These are phyloP conservation scores for Pseudovirgaria hyperparasitica DNA, from an alignment of 2,329 filamentous ascomycete species.

Conservation along the genomic window DNA sequence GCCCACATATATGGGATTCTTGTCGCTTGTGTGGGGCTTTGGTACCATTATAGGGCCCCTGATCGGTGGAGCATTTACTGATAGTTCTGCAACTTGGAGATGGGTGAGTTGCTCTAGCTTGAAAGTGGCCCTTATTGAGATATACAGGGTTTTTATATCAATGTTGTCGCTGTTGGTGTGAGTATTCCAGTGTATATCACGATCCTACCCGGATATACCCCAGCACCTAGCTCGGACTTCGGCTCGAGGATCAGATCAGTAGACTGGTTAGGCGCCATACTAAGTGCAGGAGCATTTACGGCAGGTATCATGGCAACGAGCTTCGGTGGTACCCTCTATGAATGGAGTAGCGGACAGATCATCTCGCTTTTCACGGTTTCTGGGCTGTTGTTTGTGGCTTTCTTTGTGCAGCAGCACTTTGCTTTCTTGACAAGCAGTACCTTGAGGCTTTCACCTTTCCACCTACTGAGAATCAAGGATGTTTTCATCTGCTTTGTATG, in stretches of 20 bases:
- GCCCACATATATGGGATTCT: constrained; percentile 17
- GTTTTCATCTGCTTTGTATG: constrained; percentile 30
- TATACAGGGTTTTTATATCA: constrained; percentile 3
- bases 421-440: constrained; percentile 31
- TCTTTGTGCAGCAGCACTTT: constrained; percentile 33
- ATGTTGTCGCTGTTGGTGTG: constrained; percentile 1
- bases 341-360: constrained; percentile 31
- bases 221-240: constrained; percentile 1
- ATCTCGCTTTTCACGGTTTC: constrained; percentile 36
- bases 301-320: constrained; percentile 36
- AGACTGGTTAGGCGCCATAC: constrained; percentile 27
- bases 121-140: background rate
- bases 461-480: constrained; percentile 29
- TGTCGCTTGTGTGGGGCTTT: constrained; percentile 28
- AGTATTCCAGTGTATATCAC: background rate
- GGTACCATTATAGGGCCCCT: constrained; percentile 35
- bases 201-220: constrained; percentile 4
- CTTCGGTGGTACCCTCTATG: constrained; percentile 37
- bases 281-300: constrained; percentile 31
- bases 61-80: constrained; percentile 34
- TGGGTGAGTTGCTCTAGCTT: constrained; percentile 14
- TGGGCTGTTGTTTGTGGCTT: constrained; percentile 28
- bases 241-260: constrained; percentile 4
- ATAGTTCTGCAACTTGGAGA: constrained; percentile 29
- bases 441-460: constrained; percentile 36